These are phyloP conservation scores for Diaporthe eres DNA, from an alignment of 2,329 filamentous ascomycete species.

Conservation along the genomic window DNA sequence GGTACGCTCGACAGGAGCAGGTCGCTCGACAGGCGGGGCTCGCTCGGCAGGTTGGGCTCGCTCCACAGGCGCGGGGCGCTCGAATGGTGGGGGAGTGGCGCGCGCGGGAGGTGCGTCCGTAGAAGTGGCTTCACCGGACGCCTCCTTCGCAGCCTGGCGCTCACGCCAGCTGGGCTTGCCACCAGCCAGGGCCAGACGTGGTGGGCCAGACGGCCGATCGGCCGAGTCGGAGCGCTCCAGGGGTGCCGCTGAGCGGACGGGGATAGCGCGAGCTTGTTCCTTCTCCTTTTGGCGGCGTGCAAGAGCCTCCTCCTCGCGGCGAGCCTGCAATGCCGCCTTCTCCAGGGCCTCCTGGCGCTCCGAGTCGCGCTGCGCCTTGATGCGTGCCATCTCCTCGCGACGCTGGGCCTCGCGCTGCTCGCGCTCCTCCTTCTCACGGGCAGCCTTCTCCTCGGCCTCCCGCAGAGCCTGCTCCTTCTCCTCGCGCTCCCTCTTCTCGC, in stretches of 20 bases:
- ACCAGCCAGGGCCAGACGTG: conserved; percentile 68
- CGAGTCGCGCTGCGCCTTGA: conserved; percentile 75
- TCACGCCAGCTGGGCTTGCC: conserved; percentile 73
- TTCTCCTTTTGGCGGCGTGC: conserved; percentile 79
- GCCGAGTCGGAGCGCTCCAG: conserved; percentile 60
- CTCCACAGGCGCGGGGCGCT: conserved; percentile 30
- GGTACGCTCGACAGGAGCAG: conserved; percentile 50
- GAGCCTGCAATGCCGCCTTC: conserved; percentile 78
- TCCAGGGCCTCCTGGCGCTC: conserved; percentile 78
- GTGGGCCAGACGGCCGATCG: conserved; percentile 64
- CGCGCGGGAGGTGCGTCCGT: conserved; percentile 49
- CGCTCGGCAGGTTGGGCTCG: conserved; percentile 14
- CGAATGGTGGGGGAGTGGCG: conserved; percentile 47
- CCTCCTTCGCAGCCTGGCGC: conserved; percentile 64
- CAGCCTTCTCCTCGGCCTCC: conserved; percentile 89
- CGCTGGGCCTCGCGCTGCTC: conserved; percentile 84
- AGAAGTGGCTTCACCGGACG: conserved; percentile 47
- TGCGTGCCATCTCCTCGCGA: conserved; percentile 76
- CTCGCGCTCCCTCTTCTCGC: conserved; percentile 87
- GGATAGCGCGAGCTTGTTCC: conserved; percentile 58
- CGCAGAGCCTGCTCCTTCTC: conserved; percentile 82
- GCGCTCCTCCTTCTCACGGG: conserved; percentile 88
- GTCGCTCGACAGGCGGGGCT: conserved; percentile 9
- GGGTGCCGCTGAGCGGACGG: conserved; percentile 49
- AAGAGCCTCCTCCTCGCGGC: conserved; percentile 90